A percentile compares a stretch with the other conserved stretches of the same genome.
These are phyloP conservation scores for Chalciporus sp. DNA, from an alignment of 1,284 basidiomycete genomes.

Conservation along the genomic window DNA sequence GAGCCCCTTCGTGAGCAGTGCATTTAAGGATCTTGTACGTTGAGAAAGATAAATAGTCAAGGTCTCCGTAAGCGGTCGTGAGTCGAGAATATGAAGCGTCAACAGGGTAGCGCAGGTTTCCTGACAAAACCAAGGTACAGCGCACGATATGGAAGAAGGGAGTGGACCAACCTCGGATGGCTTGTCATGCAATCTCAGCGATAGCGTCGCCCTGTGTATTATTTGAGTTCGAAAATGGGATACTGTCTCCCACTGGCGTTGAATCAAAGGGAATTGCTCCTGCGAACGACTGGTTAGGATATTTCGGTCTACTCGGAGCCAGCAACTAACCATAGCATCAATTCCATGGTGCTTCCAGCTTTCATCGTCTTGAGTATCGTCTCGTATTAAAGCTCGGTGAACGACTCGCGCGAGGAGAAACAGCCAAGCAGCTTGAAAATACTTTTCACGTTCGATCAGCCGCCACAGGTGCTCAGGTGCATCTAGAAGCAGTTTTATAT, in stretches of 20 bases:
- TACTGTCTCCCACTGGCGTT: slow-evolving; percentile 88
- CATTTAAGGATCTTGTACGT: slow-evolving; percentile 65
- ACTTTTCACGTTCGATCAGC: slow-evolving; percentile 76
- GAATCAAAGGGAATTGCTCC: slow-evolving; percentile 82
- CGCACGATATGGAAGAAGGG: background rate
- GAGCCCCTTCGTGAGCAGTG: slow-evolving; percentile 43
- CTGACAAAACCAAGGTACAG: slow-evolving; percentile 38
- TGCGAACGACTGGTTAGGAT: slow-evolving; percentile 31
- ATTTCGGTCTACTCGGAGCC: background rate
- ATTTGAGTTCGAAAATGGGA: slow-evolving; percentile 85
- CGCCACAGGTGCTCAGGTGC: slow-evolving; percentile 89
- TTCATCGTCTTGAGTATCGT: slow-evolving; percentile 61
- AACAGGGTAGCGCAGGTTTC: slow-evolving; percentile 75
- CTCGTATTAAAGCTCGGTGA: slow-evolving; percentile 62
- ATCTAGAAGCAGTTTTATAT: slow-evolving; percentile 85
- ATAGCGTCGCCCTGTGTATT: slow-evolving; percentile 77
- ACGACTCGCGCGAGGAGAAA: slow-evolving; percentile 86
- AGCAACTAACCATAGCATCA: slow-evolving; percentile 55
- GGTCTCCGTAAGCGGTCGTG: slow-evolving; percentile 73
- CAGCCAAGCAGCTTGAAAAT: slow-evolving; percentile 82
- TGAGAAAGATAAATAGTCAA: slow-evolving; percentile 72
- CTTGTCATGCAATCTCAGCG: slow-evolving; percentile 58
- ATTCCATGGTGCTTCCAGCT: slow-evolving; percentile 65
- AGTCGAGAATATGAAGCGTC: slow-evolving; percentile 83
- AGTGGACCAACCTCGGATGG: slow-evolving; percentile 48